Percentiles rank a stretch among this genome's conserved stretches.
These are phyloP conservation scores for Venturia pyrina DNA, from an alignment of 2,329 filamentous ascomycete species.

Conservation along the genomic window DNA sequence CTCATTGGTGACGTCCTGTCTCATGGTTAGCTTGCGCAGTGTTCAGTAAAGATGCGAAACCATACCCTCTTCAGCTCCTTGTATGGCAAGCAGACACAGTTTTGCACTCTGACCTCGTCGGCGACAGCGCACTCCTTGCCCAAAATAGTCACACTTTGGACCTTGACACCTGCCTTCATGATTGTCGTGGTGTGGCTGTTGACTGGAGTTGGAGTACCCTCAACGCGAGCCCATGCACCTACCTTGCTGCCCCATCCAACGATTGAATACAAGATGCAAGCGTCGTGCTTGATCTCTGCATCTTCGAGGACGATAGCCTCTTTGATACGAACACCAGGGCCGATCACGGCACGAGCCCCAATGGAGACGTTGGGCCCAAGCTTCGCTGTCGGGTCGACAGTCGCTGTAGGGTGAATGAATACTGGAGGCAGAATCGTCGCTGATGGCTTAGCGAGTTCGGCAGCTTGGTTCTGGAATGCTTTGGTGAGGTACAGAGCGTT, in stretches of 20 bases:
- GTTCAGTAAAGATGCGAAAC: slow-evolving; percentile 18
- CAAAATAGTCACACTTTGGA: slow-evolving; percentile 94
- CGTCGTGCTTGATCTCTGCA: slow-evolving; percentile 90
- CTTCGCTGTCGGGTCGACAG: slow-evolving; percentile 89
- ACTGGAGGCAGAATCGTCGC: slow-evolving; percentile 85
- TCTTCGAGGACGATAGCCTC: slow-evolving; percentile 95
- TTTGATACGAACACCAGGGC: slow-evolving; percentile 83
- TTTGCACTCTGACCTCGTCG: slow-evolving; percentile 92
- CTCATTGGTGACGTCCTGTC: slow-evolving; percentile 67
- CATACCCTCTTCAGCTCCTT: slow-evolving; percentile 94
- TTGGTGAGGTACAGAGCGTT: slow-evolving; percentile 95
- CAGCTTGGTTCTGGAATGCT: slow-evolving; percentile 72
- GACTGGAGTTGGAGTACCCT: slow-evolving; percentile 82
- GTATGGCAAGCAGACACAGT: slow-evolving; percentile 93
- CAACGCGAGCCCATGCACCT: slow-evolving; percentile 95
- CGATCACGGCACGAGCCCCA: slow-evolving; percentile 76
- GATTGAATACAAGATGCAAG: slow-evolving; percentile 89
- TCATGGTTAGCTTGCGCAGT: slow-evolving; percentile 8
- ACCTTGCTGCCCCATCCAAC: slow-evolving; percentile 95
- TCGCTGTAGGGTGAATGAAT: slow-evolving; percentile 86
- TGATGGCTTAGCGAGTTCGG: slow-evolving; percentile 73
- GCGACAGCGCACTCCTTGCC: slow-evolving; percentile 92
- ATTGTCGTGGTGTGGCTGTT: slow-evolving; percentile 88
- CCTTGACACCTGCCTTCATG: slow-evolving; percentile 95
- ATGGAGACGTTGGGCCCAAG: slow-evolving; percentile 95